Conservation (phyloP, 305 asterid species). For the Solanum aculeatissimum region DNA sequence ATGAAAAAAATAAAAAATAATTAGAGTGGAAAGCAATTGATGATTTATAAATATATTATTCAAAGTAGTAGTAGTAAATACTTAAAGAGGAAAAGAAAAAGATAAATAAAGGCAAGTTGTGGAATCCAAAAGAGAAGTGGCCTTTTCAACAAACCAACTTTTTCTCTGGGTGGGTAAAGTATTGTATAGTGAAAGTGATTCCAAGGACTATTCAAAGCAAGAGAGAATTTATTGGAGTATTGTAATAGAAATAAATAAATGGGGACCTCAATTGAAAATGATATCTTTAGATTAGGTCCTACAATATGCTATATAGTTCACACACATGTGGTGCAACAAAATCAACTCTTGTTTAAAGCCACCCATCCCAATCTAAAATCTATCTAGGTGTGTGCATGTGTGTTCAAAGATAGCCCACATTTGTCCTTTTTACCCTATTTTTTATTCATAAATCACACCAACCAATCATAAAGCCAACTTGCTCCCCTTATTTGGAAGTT, state of each 20-base stretch:
- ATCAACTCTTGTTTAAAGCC: background rate
- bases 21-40: too few species aligned
- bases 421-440: background rate
- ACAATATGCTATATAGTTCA: background rate
- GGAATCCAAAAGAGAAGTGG: conserved; percentile 3
- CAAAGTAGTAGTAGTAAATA: background rate
- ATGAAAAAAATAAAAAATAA: too few species aligned
- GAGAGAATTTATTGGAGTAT: background rate
- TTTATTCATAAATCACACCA: background rate
- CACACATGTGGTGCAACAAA: background rate
- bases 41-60: too few species aligned
- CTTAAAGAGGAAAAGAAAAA: background rate
- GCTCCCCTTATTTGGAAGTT: background rate
- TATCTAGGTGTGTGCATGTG: background rate
- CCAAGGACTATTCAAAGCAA: background rate
- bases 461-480: background rate
- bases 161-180: background rate
- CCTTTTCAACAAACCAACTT: conserved; percentile 19
- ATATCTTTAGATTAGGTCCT: background rate
- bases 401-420: background rate
- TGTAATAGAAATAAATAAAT: background rate
- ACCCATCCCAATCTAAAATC: conserved; percentile 1
- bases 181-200: background rate
- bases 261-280: background rate
- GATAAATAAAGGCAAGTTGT: background rate